Base-by-base conservation (phyloP, 2,329 filamentous ascomycete species). In the Fusarium torulosum region DNA sequence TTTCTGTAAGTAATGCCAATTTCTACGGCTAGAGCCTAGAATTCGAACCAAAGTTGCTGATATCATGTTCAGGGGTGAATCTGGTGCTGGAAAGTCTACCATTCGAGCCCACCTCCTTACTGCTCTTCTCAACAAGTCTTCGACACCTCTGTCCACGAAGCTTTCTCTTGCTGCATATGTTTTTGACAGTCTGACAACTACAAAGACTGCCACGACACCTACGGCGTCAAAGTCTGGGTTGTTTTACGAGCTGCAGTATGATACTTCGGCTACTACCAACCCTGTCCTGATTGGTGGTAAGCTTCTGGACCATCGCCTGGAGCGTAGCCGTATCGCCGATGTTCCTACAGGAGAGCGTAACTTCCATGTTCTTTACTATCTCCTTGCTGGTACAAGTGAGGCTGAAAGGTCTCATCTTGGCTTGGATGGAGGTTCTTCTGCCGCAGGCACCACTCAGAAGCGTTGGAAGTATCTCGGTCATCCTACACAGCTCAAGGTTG, bases 401-500 rank as follows among this genome's bases (percentile, higher is more conserved):
- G 93, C 93, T 5, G 96, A 99, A 78, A 97, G 95, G 83, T 79
- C 90, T 14, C 96, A 99, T 84, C 82, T 99, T 6, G 86, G 88
- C 14, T 82, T 89, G 21, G 86, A 89, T 27, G 80, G 82, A 21
- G 78, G 83, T 4, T 77, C 81, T 7, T 80, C 78, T 7, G 77
- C 75, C 17, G 74, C 82, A 7, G 88, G 90, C 71, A 76, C 76
- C 15, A 76, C 83, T 6, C 88, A 90, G 74, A 96, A 93, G 81
- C 86, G 96, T 79, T 99, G 96, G 96, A 92, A 94, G 76, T 99
- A 97, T 75, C 86, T 99, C 5, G 96, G 96, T 4, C 96, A 99
- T 73, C 96, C 95, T 1, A 97, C 95, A 0, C 96, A 99, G 79
- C 86, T 99, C 68, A 98, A 97, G 78, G 93, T 98, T 27, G 96